Percentiles rank a stretch among this genome's conserved stretches.
Conservation (phyloP, 768 basidiomycete species). For the Kwoniella sp. region DNA sequence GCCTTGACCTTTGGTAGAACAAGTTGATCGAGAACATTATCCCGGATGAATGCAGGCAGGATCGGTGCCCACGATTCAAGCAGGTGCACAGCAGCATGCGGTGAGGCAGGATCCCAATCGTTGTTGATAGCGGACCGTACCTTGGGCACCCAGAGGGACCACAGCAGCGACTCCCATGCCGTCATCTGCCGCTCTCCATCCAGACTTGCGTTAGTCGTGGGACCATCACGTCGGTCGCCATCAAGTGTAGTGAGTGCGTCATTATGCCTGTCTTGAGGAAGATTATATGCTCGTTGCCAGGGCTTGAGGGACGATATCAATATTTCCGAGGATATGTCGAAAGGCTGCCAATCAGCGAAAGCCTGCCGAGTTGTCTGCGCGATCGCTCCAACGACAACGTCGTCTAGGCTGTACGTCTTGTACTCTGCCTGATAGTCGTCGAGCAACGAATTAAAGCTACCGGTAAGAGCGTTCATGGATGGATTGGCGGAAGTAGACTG, state of each 20-base stretch:
- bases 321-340: slow-evolving; percentile 62
- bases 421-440: slow-evolving; percentile 69
- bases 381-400: slow-evolving; percentile 88
- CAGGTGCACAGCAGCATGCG: slow-evolving; percentile 70
- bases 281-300: slow-evolving; percentile 49
- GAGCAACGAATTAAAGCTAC: slow-evolving; percentile 67
- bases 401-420: slow-evolving; percentile 73
- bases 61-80: slow-evolving; percentile 85
- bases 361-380: slow-evolving; percentile 66
- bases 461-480: slow-evolving; percentile 68
- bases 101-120: slow-evolving; percentile 74
- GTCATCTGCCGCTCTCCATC: slow-evolving; percentile 67
- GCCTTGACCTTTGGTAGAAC: slow-evolving; percentile 86
- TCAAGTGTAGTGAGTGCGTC: slow-evolving; percentile 1
- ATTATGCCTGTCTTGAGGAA: slow-evolving; percentile 19
- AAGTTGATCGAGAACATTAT: slow-evolving; percentile 93
- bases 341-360: slow-evolving; percentile 74
- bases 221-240: not conserved
- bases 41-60: slow-evolving; percentile 82
- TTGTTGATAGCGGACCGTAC: slow-evolving; percentile 93
- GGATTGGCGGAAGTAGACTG: slow-evolving; percentile 64
- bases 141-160: slow-evolving; percentile 92
- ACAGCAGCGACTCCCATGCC: slow-evolving; percentile 86
- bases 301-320: slow-evolving; percentile 43
- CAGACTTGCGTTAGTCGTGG: not conserved